Percentiles rank a stretch among this genome's conserved stretches.
Evolutionary conservation across 495 filamentous ascomycete species (phyloP).

Genomic region (Daldinia vernicosa): DNA sequence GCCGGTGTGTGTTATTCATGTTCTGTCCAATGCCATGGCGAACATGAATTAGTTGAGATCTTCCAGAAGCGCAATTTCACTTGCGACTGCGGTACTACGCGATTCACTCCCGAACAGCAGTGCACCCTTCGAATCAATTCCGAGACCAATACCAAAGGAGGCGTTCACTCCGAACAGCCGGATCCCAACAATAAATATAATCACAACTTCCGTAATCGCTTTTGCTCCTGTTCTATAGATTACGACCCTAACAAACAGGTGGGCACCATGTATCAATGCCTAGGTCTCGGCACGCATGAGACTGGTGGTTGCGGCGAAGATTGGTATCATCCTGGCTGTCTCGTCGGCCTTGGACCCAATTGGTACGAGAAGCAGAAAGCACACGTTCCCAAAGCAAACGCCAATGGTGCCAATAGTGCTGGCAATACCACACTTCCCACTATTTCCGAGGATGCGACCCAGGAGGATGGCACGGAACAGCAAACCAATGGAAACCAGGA

Average conservation of each 20-base stretch:
- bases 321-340: slow-evolving; percentile 97
- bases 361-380: slow-evolving; percentile 55
- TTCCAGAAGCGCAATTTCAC: slow-evolving; percentile 95
- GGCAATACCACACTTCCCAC: slow-evolving; percentile 43
- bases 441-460: slow-evolving; percentile 50
- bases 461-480: slow-evolving; percentile 23
- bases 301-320: slow-evolving; percentile 95
- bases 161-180: slow-evolving; percentile 76
- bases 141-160: slow-evolving; percentile 75
- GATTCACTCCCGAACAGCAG: slow-evolving; percentile 71
- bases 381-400: slow-evolving; percentile 22
- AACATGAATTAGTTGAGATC: slow-evolving; percentile 93
- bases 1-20: slow-evolving; percentile 96
- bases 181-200: slow-evolving; percentile 85
- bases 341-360: slow-evolving; percentile 77
- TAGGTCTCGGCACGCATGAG: slow-evolving; percentile 81
- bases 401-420: slow-evolving; percentile 28
- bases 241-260: slow-evolving; percentile 89
- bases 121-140: slow-evolving; percentile 82
- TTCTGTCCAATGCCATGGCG: slow-evolving; percentile 94
- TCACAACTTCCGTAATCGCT: slow-evolving; percentile 91
- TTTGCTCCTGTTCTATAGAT: slow-evolving; percentile 87
- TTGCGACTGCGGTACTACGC: slow-evolving; percentile 94
- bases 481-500: slow-evolving; percentile 39
- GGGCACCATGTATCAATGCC: slow-evolving; percentile 99